Evolutionary conservation across 1,139 yeast species (phyloP), one percentile per base, ranked within the genome.

Genomic region (Yamadazyma jaroonii): DNA sequence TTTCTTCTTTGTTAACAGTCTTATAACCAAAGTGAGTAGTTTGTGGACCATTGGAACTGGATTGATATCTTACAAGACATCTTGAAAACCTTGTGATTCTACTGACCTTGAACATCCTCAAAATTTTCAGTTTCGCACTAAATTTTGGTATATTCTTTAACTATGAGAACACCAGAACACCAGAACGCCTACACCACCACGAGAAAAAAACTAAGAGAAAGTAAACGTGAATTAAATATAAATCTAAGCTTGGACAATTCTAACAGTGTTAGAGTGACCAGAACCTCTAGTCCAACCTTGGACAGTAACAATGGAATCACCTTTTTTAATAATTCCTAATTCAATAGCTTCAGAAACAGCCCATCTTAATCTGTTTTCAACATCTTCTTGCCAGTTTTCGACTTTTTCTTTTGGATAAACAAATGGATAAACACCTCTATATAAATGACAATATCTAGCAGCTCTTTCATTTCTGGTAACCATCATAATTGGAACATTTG

Each of bases 231-330:
- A n/a, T 23, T 11, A 34, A 15, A 26, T 20, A n/a, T 25, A 12
- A 22, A 31, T 10, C 55, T 68, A 71, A 52, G 77, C 77, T 56
- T 69, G 74, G 45, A 74, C 76, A 53, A 73, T 65, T 79, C 97
- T 92, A 69, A 92, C 81, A 50, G 98, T 92, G 84, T 92, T 92
- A 61, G 98, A 86, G 81, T 92, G 96, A 63, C 98, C 99, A 50
- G 90, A 78, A 72, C 98, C 98, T 67, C 94, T 86, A 61, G 96
- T 87, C 95, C 96, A 92, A 66, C 98, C 98, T 79, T 92, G 98
- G 63, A 92, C 85, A 61, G 96, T 87, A 54, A 92, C 89, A 57
- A 89, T 85, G 44, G 86, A 75, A 66, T 89, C 97, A 67, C 96
- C 96, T 69, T 81, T 80, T 58, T 73, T 70, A 64, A 92, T 74